Evolutionary conservation across 148 eudicot species (phyloP).

Genomic region (Camellia granthamiana): DNA sequence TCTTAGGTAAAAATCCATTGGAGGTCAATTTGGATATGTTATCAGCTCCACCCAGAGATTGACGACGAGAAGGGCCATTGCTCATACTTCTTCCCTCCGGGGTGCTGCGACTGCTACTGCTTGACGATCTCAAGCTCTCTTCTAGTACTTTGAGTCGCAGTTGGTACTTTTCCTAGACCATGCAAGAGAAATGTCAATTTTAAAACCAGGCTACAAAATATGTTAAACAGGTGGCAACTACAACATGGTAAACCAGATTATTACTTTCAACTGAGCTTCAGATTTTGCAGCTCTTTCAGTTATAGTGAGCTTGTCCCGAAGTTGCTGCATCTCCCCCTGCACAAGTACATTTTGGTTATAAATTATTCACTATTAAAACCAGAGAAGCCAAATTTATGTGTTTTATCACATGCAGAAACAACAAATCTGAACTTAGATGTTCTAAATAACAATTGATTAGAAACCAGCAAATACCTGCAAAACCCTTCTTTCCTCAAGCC

Average conservation of each 20-base stretch:
- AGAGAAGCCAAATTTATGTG: neutral
- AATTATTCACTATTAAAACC: neutral
- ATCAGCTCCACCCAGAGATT: conserved; percentile 62
- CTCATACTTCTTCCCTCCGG: conserved; percentile 40
- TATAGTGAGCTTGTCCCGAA: conserved; percentile 60
- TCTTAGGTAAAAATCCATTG: conserved; percentile 61
- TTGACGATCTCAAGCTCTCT: conserved; percentile 57
- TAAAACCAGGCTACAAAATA: neutral
- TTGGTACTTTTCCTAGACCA: conserved; percentile 55
- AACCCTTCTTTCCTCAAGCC: conserved; percentile 70
- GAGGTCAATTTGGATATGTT: conserved; percentile 48
- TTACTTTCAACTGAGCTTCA: conserved; percentile 64
- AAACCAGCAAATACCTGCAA: conserved; percentile 39
- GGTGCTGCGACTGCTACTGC: conserved; percentile 26
- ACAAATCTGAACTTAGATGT: neutral
- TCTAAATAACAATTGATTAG: neutral
- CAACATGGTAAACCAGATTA: neutral
- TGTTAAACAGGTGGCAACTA: neutral
- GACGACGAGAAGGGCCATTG: conserved; percentile 56
- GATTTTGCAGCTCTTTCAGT: conserved; percentile 59
- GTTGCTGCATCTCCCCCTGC: conserved; percentile 72
- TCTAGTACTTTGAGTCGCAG: conserved; percentile 59
- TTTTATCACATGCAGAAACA: neutral
- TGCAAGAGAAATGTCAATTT: neutral
- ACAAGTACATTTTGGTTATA: conserved; percentile 7